phyloP scores from a whole-genome alignment of 345 rosid genomes.

The Acer yangbiense region DNA sequence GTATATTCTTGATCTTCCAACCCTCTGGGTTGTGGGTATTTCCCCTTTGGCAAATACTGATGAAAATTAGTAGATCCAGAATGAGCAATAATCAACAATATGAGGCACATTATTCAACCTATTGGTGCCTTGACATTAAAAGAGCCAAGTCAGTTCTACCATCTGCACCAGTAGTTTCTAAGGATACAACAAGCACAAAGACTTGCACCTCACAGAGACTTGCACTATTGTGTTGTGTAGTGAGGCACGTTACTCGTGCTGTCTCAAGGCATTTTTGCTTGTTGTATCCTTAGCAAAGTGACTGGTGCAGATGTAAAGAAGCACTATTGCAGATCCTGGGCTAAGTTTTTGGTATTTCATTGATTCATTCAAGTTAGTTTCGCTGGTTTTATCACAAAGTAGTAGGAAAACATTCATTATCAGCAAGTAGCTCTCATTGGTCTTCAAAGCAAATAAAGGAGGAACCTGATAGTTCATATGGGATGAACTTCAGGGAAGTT shows the following conservation, averaged over 20 bases:
- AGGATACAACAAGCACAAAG: no score
- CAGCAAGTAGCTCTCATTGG: background rate
- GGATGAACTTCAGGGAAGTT: background rate
- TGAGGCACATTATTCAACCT: background rate
- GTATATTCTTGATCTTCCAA: background rate
- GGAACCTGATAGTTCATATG: background rate
- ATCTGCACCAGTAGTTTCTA: no score
- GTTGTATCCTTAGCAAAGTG: no score
- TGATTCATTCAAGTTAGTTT: background rate
- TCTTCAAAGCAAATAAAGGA: background rate
- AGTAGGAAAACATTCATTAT: background rate
- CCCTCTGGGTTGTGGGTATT: background rate
- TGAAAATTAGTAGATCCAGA: background rate
- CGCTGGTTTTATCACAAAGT: background rate
- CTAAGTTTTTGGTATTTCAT: background rate
- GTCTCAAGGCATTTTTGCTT: no score
- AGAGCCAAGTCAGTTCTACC: background rate
- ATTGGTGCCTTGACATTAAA: background rate
- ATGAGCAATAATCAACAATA: background rate
- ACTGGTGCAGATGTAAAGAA: no score
- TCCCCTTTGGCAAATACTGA: background rate
- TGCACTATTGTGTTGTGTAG: no score
- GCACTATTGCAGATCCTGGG: background rate
- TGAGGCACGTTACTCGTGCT: no score
- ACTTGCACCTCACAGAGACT: no score